phyloP scores from a whole-genome alignment of 345 rosid species.

The Atalantia buxifolia region DNA sequence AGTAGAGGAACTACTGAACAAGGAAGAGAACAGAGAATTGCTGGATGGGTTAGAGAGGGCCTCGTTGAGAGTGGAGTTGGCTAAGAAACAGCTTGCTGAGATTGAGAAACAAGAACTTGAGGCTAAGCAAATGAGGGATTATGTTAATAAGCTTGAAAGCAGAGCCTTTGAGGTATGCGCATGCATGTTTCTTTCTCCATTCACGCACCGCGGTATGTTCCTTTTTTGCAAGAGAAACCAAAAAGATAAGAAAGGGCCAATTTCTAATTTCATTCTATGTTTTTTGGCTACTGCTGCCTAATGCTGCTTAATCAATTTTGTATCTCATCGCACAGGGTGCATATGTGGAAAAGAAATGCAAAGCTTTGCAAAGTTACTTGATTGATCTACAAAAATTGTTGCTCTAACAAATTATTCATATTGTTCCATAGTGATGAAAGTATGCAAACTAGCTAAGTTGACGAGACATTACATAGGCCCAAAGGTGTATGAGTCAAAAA shows the following conservation, averaged over 20 bases:
- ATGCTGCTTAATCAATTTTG: neutral
- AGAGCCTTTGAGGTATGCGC: constrained; percentile 62
- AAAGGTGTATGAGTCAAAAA: neutral
- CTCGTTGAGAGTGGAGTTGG: constrained; percentile 68
- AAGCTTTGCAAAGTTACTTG: neutral
- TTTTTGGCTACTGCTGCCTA: neutral
- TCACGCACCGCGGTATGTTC: neutral
- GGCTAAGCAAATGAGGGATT: constrained; percentile 44
- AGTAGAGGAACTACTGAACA: constrained; percentile 66
- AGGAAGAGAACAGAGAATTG: constrained; percentile 69
- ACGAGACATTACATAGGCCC: neutral
- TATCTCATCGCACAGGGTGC: neutral
- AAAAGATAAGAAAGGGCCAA: neutral
- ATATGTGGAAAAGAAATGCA: neutral
- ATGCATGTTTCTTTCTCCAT: neutral
- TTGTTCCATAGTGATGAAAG: neutral
- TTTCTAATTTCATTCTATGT: neutral
- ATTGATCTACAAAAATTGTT: neutral
- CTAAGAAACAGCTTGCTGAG: constrained; percentile 66
- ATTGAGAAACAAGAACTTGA: constrained; percentile 72
- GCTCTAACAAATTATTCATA: neutral
- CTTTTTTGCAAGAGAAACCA: neutral
- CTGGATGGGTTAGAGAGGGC: constrained; percentile 78
- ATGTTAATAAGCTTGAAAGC: constrained; percentile 52
- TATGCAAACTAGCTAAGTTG: neutral